phyloP scores from a whole-genome alignment of 345 rosid genomes.

The Ailanthus altissimus region DNA sequence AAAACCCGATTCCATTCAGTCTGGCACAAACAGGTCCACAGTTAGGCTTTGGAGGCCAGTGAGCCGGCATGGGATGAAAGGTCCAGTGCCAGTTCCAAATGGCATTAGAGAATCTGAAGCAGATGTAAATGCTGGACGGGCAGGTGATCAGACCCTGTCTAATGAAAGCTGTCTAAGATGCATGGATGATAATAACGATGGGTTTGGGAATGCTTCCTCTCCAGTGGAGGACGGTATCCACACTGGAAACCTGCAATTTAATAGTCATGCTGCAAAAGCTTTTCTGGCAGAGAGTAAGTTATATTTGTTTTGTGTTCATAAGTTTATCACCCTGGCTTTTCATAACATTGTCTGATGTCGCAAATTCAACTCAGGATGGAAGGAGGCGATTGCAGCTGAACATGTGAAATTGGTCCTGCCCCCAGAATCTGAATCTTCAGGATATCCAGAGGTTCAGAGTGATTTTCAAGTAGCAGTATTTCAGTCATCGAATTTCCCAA shows the following conservation, averaged over 20 bases:
- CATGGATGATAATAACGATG: conserved; percentile 17
- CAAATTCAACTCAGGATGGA: conserved; percentile 69
- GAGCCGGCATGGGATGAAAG: conserved; percentile 38
- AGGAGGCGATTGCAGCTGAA: conserved; percentile 61
- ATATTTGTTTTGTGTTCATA: neutral
- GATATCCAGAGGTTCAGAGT: conserved; percentile 20
- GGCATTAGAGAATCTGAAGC: conserved; percentile 31
- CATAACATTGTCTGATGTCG: neutral
- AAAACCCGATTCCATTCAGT: conserved; percentile 31
- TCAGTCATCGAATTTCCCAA: conserved; percentile 34
- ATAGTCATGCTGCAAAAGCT: conserved; percentile 60
- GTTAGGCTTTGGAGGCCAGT: conserved; percentile 53
- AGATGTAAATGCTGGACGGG: conserved; percentile 16
- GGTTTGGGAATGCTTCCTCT: conserved; percentile 16
- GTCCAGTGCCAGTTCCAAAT: conserved; percentile 21
- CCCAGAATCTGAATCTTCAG: conserved; percentile 39
- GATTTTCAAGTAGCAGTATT: conserved; percentile 21
- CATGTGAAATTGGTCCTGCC: conserved; percentile 69
- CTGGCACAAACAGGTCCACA: conserved; percentile 28
- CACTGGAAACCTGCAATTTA: conserved; percentile 44
- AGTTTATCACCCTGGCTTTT: conserved; percentile 2
- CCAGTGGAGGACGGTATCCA: conserved; percentile 12
- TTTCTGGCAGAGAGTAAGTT: conserved; percentile 82
- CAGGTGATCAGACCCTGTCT: conserved; percentile 20
- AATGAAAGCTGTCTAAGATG: conserved; percentile 27